Conservation (phyloP, 306 rosid genomes). For the Lupinus albus region DNA sequence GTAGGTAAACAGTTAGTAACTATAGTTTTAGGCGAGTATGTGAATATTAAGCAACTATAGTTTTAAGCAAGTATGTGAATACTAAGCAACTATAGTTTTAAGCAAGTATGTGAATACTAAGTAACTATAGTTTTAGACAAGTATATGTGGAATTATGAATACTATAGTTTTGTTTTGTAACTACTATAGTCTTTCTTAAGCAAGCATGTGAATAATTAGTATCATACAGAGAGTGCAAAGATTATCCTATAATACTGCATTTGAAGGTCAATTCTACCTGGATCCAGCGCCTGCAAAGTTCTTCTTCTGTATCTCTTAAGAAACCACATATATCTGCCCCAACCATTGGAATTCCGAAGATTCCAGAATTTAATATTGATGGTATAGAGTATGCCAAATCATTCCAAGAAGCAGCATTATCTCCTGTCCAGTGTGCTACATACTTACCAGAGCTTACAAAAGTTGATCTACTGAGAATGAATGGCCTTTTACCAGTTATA, state of each 20-base stretch:
- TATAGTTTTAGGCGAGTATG: not conserved
- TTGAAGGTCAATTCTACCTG: conserved; percentile 57
- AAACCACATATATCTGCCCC: conserved; percentile 96
- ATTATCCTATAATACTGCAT: not conserved
- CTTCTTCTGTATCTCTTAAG: conserved; percentile 67
- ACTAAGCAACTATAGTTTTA: not conserved
- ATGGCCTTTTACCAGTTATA: conserved; percentile 81
- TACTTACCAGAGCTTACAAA: conserved; percentile 87
- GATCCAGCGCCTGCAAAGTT: conserved; percentile 89
- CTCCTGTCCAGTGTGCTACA: conserved; percentile 96
- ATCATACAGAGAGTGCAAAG: not conserved
- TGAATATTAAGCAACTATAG: not conserved
- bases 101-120: not conserved
- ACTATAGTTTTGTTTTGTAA: no score
- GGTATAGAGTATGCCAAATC: conserved; percentile 83
- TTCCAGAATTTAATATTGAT: conserved; percentile 66
- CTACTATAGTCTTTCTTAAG: not conserved
- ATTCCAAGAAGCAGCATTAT: conserved; percentile 79
- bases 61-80: no score
- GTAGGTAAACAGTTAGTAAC: not conserved
- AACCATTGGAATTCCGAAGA: conserved; percentile 91
- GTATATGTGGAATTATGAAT: no score
- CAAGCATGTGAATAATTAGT: not conserved
- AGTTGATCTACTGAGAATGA: conserved; percentile 79
- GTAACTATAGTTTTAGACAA: no score